Evolutionary conservation across 2,329 filamentous ascomycete genomes (phyloP).

Genomic region (Davidsoniella eucalypti): DNA sequence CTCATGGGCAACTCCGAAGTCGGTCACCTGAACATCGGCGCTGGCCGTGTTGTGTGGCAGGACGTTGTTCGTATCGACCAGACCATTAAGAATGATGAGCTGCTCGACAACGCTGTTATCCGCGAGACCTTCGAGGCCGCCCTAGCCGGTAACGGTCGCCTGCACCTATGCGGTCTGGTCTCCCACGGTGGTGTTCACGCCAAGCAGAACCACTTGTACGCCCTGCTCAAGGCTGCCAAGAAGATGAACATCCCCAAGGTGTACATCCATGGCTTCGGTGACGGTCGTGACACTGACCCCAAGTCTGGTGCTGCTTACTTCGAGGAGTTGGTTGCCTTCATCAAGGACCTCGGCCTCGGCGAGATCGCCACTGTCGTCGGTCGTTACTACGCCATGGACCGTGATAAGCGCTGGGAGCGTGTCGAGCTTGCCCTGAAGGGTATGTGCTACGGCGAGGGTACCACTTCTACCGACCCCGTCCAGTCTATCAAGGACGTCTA

Average conservation of each 20-base stretch:
- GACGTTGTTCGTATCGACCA: conserved; percentile 93
- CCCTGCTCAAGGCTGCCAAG: conserved; percentile 79
- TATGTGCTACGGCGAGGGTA: conserved; percentile 70
- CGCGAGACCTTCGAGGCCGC: conserved; percentile 60
- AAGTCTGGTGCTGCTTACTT: conserved; percentile 83
- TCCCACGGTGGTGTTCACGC: conserved; percentile 94
- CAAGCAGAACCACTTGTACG: conserved; percentile 85
- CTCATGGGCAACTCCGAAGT: conserved; percentile 99
- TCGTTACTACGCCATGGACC: conserved; percentile 97
- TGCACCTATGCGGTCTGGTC: conserved; percentile 83
- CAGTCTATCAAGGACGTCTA: conserved; percentile 79
- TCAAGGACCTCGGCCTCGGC: conserved; percentile 70
- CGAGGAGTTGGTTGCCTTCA: conserved; percentile 65
- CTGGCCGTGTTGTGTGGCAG: conserved; percentile 95
- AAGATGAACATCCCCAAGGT: conserved; percentile 74
- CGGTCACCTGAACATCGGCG: conserved; percentile 95
- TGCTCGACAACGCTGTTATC: conserved; percentile 62
- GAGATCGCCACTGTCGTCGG: conserved; percentile 87
- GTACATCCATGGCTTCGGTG: conserved; percentile 97
- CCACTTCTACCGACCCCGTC: conserved; percentile 69
- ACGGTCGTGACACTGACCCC: conserved; percentile 93
- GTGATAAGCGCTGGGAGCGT: conserved; percentile 97
- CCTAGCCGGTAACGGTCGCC: conserved; percentile 74
- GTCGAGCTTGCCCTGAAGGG: conserved; percentile 82
- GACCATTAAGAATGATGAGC: conserved; percentile 70